Evolutionary conservation across 2,329 filamentous ascomycete genomes (phyloP), one percentile per base, ranked within the genome.

Genomic region (Bipolaris victoriae): DNA sequence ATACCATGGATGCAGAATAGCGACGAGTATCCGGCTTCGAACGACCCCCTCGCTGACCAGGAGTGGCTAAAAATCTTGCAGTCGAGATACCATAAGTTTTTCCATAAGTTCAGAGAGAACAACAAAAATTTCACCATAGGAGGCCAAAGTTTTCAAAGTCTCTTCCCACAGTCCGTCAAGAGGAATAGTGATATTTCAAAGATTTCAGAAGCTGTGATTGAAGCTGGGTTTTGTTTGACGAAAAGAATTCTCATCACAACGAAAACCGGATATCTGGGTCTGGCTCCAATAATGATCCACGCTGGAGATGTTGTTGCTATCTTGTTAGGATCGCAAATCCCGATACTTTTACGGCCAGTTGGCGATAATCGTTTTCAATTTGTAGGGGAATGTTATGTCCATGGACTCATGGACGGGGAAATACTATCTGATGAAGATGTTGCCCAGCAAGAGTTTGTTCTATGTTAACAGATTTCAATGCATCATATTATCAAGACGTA

Each of bases 121-220:
- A 44, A 44, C 3, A 24, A 15, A 18, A 0, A n/a, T 7, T 44
- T 44, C 9, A 3, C 1, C 7, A n/a, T 44, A 10, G 24, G 41
- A 18, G 24, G 24, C 1, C 7, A 5, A n/a, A 5, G 3, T 29
- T 11, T 44, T 10, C 22, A 15, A 26, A 18, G n/a, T 24, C 15
- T 44, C 7, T 44, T 44, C 16, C 41, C 41, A 29, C 15, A 16
- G 3, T 16, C 15, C 24, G 22, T 1, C 9, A 3, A 11, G n/a
- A 5, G 16, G 1, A 16, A 3, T 5, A 3, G 2, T 13, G 2
- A 44, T 6, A 0, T 9, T 1, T 29, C 11, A 5, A 22, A 1
- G 5, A 26, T 15, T 2, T 2, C 7, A 13, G 22, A 43, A 4
- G 40, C 26, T 29, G 0, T 44, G 41, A 6, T 15, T 29, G 11